Percentiles rank a stretch among this genome's conserved stretches.
Evolutionary conservation across 2,329 filamentous ascomycete genomes (phyloP).

Genomic region (Xylariales sp.): DNA sequence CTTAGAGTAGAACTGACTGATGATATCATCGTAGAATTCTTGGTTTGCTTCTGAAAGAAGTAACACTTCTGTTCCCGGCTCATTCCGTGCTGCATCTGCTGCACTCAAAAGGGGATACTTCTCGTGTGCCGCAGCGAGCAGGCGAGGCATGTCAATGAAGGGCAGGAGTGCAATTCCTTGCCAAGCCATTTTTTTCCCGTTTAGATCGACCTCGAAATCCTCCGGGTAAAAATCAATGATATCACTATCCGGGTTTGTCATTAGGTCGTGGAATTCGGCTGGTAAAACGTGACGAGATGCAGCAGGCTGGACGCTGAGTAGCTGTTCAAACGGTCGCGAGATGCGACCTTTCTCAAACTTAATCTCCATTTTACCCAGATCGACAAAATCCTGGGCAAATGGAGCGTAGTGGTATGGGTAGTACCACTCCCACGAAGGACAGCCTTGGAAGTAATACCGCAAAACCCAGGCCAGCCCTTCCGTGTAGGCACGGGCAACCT

Average conservation of each 20-base stretch:
- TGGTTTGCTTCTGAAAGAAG: constrained; percentile 80
- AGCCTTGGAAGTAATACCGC: constrained; percentile 96
- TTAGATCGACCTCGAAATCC: constrained; percentile 88
- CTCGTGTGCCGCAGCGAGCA: constrained; percentile 76
- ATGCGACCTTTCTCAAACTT: constrained; percentile 79
- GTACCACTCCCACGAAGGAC: constrained; percentile 98
- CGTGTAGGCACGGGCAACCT: constrained; percentile 87
- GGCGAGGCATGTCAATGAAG: constrained; percentile 88
- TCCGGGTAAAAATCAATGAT: constrained; percentile 98
- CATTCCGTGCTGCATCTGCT: constrained; percentile 76
- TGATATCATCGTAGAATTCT: constrained; percentile 76
- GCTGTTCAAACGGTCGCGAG: constrained; percentile 90
- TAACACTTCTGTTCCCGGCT: constrained; percentile 73
- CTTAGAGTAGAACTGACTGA: constrained; percentile 86
- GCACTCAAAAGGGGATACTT: constrained; percentile 76
- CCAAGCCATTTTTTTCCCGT: constrained; percentile 98
- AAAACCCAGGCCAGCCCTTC: constrained; percentile 95
- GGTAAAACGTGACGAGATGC: constrained; percentile 90
- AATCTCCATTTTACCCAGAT: constrained; percentile 73
- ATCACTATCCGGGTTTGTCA: constrained; percentile 81
- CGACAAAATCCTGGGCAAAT: constrained; percentile 91
- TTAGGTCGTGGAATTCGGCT: constrained; percentile 80
- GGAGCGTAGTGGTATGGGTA: constrained; percentile 98
- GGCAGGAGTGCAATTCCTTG: constrained; percentile 90
- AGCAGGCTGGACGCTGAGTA: constrained; percentile 96